phyloP scores from a whole-genome alignment of 345 rosid species.

The Ceriops zippeliana region DNA sequence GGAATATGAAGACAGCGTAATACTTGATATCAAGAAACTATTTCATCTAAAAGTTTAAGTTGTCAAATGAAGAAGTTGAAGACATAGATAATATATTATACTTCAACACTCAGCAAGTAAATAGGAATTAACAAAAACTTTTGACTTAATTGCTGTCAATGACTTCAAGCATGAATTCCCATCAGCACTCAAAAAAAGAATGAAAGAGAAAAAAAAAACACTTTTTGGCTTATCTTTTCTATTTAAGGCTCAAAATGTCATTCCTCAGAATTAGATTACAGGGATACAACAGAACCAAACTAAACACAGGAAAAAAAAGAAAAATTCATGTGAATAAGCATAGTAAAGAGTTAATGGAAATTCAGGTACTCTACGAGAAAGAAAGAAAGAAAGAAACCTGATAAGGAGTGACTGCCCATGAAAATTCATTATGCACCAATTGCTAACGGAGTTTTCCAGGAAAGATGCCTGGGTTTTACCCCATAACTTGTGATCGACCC shows the following conservation, averaged over 20 bases:
- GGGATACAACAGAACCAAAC: background rate
- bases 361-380: background rate
- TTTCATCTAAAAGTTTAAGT: too few relatives aligned
- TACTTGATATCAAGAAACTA: too few relatives aligned
- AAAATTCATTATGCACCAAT: background rate
- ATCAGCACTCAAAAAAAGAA: constrained; percentile 5
- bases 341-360: constrained; percentile 7
- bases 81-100: too few relatives aligned
- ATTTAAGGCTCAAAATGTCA: constrained; percentile 2
- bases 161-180: background rate
- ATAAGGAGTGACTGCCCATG: background rate
- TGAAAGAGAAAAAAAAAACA: background rate
- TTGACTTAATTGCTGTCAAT: background rate
- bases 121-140: background rate
- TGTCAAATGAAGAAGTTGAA: too few relatives aligned
- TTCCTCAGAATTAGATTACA: background rate
- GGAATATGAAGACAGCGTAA: too few relatives aligned
- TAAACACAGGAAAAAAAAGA: background rate
- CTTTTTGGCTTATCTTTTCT: background rate
- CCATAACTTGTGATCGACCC: background rate
- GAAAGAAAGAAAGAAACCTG: constrained; percentile 8
- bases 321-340: background rate
- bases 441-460: background rate
- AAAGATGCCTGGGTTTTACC: constrained; percentile 3
- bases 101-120: background rate